These are phyloP conservation scores for Priceomyces castillae DNA, from an alignment of 805 yeast genomes.

Conservation along the genomic window DNA sequence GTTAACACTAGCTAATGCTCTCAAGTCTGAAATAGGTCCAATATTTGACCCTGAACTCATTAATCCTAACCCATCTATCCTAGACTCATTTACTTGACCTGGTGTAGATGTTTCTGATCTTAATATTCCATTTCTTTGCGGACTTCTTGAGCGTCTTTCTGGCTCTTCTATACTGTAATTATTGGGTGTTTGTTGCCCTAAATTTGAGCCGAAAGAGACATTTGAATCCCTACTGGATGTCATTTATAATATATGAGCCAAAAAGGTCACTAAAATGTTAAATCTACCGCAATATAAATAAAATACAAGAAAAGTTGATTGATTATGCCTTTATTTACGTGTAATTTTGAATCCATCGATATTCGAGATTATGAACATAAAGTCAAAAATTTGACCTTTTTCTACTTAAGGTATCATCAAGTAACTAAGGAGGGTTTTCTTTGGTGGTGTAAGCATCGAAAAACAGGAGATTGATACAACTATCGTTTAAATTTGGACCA, in stretches of 20 bases:
- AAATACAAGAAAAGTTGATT: background rate
- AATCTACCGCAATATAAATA: background rate
- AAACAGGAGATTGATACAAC: conserved; percentile 34
- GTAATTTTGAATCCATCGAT: background rate
- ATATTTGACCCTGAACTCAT: background rate
- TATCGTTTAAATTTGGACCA: conserved; percentile 25
- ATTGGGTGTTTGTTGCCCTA: background rate
- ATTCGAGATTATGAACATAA: no score
- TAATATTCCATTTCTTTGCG: background rate
- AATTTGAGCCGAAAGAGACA: background rate
- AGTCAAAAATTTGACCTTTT: no score
- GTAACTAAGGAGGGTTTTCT: conserved; percentile 36
- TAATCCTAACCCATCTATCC: background rate
- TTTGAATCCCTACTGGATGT: background rate
- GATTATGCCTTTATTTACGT: background rate
- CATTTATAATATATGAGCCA: background rate
- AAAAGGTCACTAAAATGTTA: background rate
- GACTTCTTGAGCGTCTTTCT: conserved; percentile 1
- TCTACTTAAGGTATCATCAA: no score
- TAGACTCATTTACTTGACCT: background rate
- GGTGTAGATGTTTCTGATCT: background rate
- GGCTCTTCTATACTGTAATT: background rate
- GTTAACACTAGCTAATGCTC: conserved; percentile 35
- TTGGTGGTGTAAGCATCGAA: conserved; percentile 41
- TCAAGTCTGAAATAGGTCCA: conserved; percentile 19